Conservation (phyloP, 148 eudicot species). For the Camellia granthamiana region DNA sequence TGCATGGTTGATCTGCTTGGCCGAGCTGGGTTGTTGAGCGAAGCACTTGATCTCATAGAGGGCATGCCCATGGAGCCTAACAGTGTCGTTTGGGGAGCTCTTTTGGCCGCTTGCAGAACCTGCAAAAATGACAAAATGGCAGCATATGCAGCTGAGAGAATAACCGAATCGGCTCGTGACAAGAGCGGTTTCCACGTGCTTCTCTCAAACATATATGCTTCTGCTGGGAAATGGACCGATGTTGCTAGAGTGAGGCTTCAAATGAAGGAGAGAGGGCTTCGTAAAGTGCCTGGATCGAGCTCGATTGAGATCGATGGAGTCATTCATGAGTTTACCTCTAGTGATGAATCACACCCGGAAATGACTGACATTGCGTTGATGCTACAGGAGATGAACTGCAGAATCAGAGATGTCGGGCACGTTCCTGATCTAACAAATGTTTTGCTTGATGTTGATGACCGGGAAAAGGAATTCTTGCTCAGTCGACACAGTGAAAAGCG, state of each 20-base stretch:
- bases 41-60: constrained; percentile 34
- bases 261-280: constrained; percentile 33
- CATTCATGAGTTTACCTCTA: constrained; percentile 38
- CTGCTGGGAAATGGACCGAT: constrained; percentile 36
- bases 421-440: constrained; percentile 33
- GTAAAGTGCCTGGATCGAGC: constrained; percentile 40
- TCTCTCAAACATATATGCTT: constrained; percentile 38
- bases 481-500: constrained; percentile 34
- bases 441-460: constrained; percentile 30
- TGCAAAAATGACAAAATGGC: constrained; percentile 35
- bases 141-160: constrained; percentile 18
- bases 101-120: constrained; percentile 36
- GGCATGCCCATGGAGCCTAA: constrained; percentile 39
- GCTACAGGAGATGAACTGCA: constrained; percentile 26
- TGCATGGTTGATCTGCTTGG: constrained; percentile 40
- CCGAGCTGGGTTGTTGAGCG: constrained; percentile 34
- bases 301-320: constrained; percentile 31
- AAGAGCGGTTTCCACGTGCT: constrained; percentile 33
- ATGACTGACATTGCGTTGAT: constrained; percentile 11
- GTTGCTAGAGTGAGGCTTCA: constrained; percentile 32
- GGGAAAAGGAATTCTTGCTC: constrained; percentile 34
- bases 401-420: constrained; percentile 25
- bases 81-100: constrained; percentile 29
- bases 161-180: constrained; percentile 11
- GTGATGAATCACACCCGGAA: constrained; percentile 26